A percentile compares a stretch with the other conserved stretches of the same genome.
phyloP scores from a whole-genome alignment of 331 rosid species.

The Acacia concinna region DNA sequence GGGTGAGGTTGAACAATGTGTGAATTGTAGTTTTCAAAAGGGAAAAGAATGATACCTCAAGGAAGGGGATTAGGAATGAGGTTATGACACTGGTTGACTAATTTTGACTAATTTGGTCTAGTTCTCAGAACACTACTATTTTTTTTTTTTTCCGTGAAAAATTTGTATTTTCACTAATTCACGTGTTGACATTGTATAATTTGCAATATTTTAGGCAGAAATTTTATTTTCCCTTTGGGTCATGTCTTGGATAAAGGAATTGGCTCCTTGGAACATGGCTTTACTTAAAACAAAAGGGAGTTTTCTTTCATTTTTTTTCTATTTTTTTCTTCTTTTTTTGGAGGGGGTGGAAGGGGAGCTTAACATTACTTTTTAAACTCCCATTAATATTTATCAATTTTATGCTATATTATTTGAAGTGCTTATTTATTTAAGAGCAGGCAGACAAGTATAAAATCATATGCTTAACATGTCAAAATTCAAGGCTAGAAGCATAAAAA shows the following conservation, averaged over 20 bases:
- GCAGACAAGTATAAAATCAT: not conserved
- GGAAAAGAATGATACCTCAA: not conserved
- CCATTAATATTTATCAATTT: not conserved
- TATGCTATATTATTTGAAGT: not conserved
- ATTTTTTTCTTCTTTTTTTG: not conserved
- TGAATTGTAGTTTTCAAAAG: not conserved
- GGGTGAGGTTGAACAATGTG: constrained; percentile 3
- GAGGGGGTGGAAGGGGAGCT: not conserved
- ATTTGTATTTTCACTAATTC: not conserved
- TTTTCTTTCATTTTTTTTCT: no score
- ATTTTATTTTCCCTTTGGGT: constrained; percentile 13
- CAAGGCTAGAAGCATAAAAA: not conserved
- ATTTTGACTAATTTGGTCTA: not conserved
- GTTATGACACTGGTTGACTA: not conserved
- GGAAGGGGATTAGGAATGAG: not conserved
- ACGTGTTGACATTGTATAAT: not conserved
- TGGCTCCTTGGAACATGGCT: not conserved
- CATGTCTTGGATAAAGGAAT: not conserved
- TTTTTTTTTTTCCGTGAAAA: not conserved
- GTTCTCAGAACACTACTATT: not conserved
- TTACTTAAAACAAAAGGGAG: not conserved
- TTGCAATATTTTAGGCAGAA: not conserved
- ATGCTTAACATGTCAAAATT: not conserved
- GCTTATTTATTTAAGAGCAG: not conserved
- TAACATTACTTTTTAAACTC: not conserved